phyloP scores from a whole-genome alignment of 371 early-diverging fungal species.

The Mucor racemosus region DNA sequence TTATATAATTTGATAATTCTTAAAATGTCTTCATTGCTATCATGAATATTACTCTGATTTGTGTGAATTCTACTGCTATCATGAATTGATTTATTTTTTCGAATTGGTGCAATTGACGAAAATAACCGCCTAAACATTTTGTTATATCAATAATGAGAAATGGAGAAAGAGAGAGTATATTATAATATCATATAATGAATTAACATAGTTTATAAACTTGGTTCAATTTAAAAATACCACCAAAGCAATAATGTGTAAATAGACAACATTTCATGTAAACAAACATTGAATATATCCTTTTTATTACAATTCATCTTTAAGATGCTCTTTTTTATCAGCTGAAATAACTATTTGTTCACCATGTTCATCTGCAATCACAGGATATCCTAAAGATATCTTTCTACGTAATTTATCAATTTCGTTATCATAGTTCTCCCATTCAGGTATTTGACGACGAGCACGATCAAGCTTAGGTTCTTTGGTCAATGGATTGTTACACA shows the following conservation, averaged over 20 bases:
- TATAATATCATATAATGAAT: too few relatives aligned
- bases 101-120: neutral
- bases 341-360: slow-evolving; percentile 15
- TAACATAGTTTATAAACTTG: neutral
- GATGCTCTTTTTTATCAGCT: slow-evolving; percentile 6
- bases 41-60: slow-evolving; percentile 4
- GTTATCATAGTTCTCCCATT: slow-evolving; percentile 85
- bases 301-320: slow-evolving; percentile 28
- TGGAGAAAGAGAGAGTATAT: neutral
- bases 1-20: slow-evolving; percentile 17
- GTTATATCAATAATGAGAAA: neutral
- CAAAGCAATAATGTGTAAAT: slow-evolving; percentile 18
- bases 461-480: slow-evolving; percentile 96
- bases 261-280: slow-evolving; percentile 7
- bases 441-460: slow-evolving; percentile 89
- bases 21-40: slow-evolving; percentile 17
- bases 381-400: slow-evolving; percentile 6
- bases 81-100: neutral
- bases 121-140: neutral
- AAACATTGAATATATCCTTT: neutral
- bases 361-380: neutral
- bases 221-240: slow-evolving; percentile 11
- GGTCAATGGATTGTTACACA: slow-evolving; percentile 97
- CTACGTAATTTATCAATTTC: slow-evolving; percentile 60
- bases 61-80: neutral